A percentile compares a stretch with the other conserved stretches of the same genome.
These are phyloP conservation scores for Erucastrum elatum DNA, from an alignment of 345 rosid genomes.

Conservation along the genomic window DNA sequence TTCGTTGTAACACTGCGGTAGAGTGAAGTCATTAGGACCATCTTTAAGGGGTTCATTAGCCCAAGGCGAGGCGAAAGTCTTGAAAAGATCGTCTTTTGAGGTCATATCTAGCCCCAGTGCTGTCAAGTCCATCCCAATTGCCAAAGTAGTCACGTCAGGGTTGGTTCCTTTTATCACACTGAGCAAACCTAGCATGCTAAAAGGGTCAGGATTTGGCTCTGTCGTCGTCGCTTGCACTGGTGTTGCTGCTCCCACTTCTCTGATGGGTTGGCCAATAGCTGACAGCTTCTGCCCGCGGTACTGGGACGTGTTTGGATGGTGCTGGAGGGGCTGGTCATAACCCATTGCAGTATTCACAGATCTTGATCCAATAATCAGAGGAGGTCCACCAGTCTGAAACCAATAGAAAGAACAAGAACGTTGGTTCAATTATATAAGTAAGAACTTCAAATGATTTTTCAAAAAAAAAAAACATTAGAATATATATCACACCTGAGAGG, in stretches of 20 bases:
- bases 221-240: conserved; percentile 49
- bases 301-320: conserved; percentile 78
- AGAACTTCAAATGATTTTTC: background rate
- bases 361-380: conserved; percentile 56
- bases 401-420: conserved; percentile 16
- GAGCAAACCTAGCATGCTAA: conserved; percentile 76
- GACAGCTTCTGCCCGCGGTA: conserved; percentile 83
- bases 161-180: conserved; percentile 69
- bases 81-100: conserved; percentile 77
- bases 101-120: conserved; percentile 84
- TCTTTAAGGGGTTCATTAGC: conserved; percentile 89
- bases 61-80: conserved; percentile 97
- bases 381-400: conserved; percentile 62
- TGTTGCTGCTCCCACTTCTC: conserved; percentile 66
- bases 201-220: conserved; percentile 72
- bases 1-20: conserved; percentile 82
- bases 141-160: conserved; percentile 70
- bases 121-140: conserved; percentile 85
- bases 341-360: conserved; percentile 77
- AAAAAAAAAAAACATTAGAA: background rate
- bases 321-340: conserved; percentile 80
- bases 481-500: conserved; percentile 72
- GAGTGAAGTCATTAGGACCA: conserved; percentile 80
- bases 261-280: conserved; percentile 71
- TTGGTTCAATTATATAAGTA: background rate